phyloP scores from a whole-genome alignment of 75 land plant genomes.

The Pseudotsuga menziesii region DNA sequence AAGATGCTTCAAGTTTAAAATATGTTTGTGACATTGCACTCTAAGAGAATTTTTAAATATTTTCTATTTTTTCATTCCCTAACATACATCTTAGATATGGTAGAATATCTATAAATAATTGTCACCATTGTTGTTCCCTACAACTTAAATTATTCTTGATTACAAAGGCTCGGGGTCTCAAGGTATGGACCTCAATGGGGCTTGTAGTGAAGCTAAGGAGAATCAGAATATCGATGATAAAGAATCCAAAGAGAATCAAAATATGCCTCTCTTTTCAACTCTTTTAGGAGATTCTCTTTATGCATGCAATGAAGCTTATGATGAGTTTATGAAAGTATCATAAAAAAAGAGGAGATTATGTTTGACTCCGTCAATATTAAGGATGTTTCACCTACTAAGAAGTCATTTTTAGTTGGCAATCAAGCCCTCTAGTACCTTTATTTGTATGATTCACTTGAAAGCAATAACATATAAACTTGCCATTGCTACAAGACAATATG shows the following conservation, averaged over 20 bases:
- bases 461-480: background rate
- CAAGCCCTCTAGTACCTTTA: background rate
- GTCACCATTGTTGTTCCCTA: no score
- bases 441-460: background rate
- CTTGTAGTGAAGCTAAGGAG: background rate
- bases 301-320: conserved; percentile 54
- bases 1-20: no score
- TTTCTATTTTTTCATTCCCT: no score
- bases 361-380: background rate
- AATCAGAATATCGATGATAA: background rate
- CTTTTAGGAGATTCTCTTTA: conserved; percentile 38
- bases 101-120: no score
- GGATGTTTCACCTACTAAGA: background rate
- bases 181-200: background rate
- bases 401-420: background rate
- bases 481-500: background rate
- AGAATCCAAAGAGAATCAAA: background rate
- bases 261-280: conserved; percentile 32
- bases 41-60: no score
- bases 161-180: background rate
- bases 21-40: no score
- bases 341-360: conserved; percentile 2
- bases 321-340: conserved; percentile 22
- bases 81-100: no score
- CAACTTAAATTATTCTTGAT: no score